Evolutionary conservation across 805 yeast genomes (phyloP).

Genomic region (Zygosaccharomyces kombuchaensis): DNA sequence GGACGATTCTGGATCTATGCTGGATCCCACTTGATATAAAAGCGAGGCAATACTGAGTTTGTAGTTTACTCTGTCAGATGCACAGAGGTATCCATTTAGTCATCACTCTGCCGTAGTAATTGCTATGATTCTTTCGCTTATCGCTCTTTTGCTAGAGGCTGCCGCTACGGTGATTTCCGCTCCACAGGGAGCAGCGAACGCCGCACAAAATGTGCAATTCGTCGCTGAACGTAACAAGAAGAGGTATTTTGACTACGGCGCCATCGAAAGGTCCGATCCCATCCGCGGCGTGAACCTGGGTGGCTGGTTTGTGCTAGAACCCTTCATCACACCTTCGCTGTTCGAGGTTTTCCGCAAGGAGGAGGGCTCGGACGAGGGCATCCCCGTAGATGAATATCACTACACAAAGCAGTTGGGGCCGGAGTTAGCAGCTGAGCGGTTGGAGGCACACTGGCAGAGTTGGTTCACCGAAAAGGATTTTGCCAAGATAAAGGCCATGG

Average conservation of each 20-base stretch:
- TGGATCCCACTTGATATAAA: background rate
- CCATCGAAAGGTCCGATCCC: constrained; percentile 10
- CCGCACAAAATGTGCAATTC: constrained; percentile 11
- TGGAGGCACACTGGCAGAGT: constrained; percentile 70
- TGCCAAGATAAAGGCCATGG: constrained; percentile 49
- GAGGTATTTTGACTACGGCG: constrained; percentile 19
- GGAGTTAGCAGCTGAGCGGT: constrained; percentile 46
- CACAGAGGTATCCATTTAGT: no score
- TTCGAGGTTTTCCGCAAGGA: constrained; percentile 49
- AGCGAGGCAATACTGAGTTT: background rate
- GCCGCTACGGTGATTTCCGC: background rate
- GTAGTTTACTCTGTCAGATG: no score
- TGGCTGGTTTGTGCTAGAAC: constrained; percentile 85
- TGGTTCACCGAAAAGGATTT: constrained; percentile 77
- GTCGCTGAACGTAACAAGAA: constrained; percentile 16
- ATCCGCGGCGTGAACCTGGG: constrained; percentile 70
- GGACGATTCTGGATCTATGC: background rate
- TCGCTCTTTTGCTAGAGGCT: background rate
- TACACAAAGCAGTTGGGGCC: constrained; percentile 57
- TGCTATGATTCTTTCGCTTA: background rate
- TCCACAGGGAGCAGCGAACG: background rate
- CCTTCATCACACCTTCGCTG: constrained; percentile 75
- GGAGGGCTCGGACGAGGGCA: constrained; percentile 33
- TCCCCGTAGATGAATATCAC: constrained; percentile 84
- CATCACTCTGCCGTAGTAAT: no score